phyloP scores from a whole-genome alignment of 2,329 filamentous ascomycete genomes.

The Aspergillus piperis region DNA sequence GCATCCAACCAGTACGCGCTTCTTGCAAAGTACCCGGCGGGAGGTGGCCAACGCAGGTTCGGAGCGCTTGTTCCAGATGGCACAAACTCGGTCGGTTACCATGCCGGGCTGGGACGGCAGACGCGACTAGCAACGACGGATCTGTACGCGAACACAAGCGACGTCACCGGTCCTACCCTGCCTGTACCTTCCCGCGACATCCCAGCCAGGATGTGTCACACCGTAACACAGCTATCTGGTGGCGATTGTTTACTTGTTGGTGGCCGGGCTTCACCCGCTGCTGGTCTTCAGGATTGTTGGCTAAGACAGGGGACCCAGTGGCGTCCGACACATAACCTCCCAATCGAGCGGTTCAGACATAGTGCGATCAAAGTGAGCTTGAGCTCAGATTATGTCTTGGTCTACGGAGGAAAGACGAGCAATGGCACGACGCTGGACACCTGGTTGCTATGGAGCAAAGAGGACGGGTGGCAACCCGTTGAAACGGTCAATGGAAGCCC shows the following conservation, averaged over 20 bases:
- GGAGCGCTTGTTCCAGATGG: constrained; percentile 54
- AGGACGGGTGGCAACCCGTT: constrained; percentile 54
- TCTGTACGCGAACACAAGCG: constrained; percentile 49
- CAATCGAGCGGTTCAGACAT: constrained; percentile 74
- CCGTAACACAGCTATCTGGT: constrained; percentile 65
- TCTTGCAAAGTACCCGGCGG: constrained; percentile 28
- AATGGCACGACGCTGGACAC: constrained; percentile 52
- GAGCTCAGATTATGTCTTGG: constrained; percentile 50
- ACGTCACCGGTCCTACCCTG: constrained; percentile 51
- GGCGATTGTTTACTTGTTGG: constrained; percentile 68
- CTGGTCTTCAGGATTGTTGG: constrained; percentile 74
- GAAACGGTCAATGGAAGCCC: constrained; percentile 39
- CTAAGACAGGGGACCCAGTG: constrained; percentile 64
- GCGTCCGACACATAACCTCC: constrained; percentile 66
- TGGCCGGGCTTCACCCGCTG: constrained; percentile 74
- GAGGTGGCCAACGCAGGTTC: constrained; percentile 60
- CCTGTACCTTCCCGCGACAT: constrained; percentile 43
- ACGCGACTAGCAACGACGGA: constrained; percentile 51
- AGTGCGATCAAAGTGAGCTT: constrained; percentile 55
- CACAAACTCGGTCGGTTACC: constrained; percentile 35
- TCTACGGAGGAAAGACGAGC: constrained; percentile 64
- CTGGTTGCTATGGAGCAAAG: constrained; percentile 56
- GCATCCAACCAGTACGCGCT: constrained; percentile 23
- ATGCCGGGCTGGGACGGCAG: constrained; percentile 49
- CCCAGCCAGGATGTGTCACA: constrained; percentile 68